These are phyloP conservation scores for Stentor roeselii DNA, from an alignment of 73 alveolate genomes.

Conservation along the genomic window DNA sequence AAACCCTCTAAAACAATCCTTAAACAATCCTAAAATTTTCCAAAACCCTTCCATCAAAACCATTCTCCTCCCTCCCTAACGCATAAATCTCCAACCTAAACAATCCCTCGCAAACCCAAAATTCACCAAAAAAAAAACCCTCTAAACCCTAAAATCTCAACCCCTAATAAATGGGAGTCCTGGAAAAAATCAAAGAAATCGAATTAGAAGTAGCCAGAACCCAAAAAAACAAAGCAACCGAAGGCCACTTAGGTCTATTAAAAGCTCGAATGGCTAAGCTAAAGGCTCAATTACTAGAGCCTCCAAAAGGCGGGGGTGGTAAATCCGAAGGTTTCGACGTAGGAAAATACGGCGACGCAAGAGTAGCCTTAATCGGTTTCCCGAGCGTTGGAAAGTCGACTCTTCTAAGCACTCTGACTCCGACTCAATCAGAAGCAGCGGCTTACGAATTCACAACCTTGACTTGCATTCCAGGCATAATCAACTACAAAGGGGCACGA, in stretches of 20 bases:
- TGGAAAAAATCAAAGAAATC: constrained; percentile 95
- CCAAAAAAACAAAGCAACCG: constrained; percentile 99
- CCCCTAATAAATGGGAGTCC: constrained; percentile 97
- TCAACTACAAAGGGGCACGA: constrained; percentile 94
- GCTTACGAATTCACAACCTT: constrained; percentile 99
- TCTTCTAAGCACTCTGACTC: constrained; percentile 91
- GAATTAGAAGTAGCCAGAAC: constrained; percentile 98
- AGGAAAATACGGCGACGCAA: constrained; percentile 98
- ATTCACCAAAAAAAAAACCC: too few species aligned
- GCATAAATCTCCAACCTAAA: too few species aligned
- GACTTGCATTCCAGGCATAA: constrained; percentile 99
- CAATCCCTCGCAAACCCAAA: too few species aligned
- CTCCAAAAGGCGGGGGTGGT: constrained; percentile 89
- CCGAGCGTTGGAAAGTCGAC: constrained; percentile 89
- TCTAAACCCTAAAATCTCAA: too few species aligned
- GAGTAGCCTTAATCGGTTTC: constrained; percentile 99
- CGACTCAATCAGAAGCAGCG: constrained; percentile 95
- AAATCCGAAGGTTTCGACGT: constrained; percentile 99
- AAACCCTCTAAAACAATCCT: too few species aligned
- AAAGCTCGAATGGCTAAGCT: constrained; percentile 77
- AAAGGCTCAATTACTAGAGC: constrained; percentile 82
- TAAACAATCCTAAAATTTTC: too few species aligned
- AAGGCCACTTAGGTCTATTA: constrained; percentile 76
- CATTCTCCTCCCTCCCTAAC: too few species aligned
- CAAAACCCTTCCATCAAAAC: too few species aligned